phyloP scores from a whole-genome alignment of 2,329 filamentous ascomycete genomes.

The Phaeosphaeriaceae sp. region DNA sequence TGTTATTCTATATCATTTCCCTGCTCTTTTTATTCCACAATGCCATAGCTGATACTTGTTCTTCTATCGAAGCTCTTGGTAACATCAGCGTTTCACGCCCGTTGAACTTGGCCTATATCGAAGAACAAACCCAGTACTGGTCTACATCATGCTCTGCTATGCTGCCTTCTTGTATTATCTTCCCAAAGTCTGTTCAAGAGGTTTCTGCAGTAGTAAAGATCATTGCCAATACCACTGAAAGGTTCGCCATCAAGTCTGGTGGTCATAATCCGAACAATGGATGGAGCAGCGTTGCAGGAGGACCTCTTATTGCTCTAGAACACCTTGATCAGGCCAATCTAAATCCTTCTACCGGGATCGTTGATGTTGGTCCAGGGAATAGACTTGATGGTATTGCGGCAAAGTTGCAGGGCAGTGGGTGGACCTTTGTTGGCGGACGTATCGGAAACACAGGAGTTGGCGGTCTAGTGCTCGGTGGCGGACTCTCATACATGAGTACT shows the following conservation, averaged over 20 bases:
- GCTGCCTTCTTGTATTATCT: conserved; percentile 41
- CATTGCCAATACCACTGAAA: conserved; percentile 49
- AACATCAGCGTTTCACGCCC: conserved; percentile 30
- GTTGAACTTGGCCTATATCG: conserved; percentile 28
- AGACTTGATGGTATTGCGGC: conserved; percentile 45
- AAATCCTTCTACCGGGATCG: conserved; percentile 30
- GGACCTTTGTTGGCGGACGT: conserved; percentile 55
- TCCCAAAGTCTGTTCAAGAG: conserved; percentile 53
- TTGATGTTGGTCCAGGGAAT: conserved; percentile 43
- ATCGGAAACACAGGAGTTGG: conserved; percentile 57
- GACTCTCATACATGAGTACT: conserved; percentile 43
- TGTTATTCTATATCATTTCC: neutral
- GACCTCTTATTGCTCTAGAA: conserved; percentile 55
- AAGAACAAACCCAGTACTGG: conserved; percentile 42
- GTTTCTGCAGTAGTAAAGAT: conserved; percentile 61
- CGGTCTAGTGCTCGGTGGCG: conserved; percentile 55
- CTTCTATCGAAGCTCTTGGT: conserved; percentile 26
- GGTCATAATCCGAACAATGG: conserved; percentile 57
- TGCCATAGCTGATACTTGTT: conserved; percentile 25
- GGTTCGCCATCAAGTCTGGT: conserved; percentile 63
- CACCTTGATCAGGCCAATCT: conserved; percentile 37
- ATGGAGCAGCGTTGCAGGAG: conserved; percentile 54
- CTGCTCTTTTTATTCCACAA: conserved; percentile 8
- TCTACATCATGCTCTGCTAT: conserved; percentile 39
- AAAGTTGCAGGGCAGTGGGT: conserved; percentile 42